Conservation (phyloP, 805 yeast genomes). For the Metschnikowia baotianmanensis region DNA sequence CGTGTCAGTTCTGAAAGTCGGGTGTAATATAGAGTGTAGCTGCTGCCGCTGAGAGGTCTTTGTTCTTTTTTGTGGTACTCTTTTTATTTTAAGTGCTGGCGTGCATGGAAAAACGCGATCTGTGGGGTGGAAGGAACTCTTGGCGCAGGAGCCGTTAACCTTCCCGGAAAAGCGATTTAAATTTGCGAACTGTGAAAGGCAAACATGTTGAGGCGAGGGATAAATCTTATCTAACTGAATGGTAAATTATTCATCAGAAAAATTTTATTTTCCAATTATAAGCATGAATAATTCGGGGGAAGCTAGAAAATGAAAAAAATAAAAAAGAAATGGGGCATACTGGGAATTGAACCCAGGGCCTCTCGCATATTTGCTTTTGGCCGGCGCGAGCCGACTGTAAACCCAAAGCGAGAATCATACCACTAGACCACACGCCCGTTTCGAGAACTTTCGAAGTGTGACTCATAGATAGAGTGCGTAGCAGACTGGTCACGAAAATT, state of each 20-base stretch:
- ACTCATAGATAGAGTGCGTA: too few species aligned
- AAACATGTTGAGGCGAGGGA: too few species aligned
- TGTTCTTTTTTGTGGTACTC: not conserved
- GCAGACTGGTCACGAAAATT: too few species aligned
- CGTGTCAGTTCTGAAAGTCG: too few species aligned
- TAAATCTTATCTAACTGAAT: too few species aligned
- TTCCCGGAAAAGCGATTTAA: not conserved
- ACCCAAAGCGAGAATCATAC: slow-evolving; percentile 26
- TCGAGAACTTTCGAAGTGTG: not conserved
- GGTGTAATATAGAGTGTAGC: too few species aligned
- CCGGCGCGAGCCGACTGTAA: not conserved
- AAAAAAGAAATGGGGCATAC: slow-evolving; percentile 35
- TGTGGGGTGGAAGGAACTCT: not conserved
- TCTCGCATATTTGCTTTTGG: slow-evolving; percentile 40
- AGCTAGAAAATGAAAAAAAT: not conserved
- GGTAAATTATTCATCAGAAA: too few species aligned
- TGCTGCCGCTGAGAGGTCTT: too few species aligned
- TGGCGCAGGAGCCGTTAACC: not conserved
- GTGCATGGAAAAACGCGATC: not conserved
- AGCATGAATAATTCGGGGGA: not conserved
- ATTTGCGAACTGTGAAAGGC: too few species aligned
- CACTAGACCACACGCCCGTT: slow-evolving; percentile 25
- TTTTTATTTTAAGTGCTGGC: not conserved
- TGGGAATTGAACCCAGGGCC: slow-evolving; percentile 66
- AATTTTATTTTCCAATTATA: not conserved